Conservation (phyloP, 495 filamentous ascomycete species). For the Neurospora sp. region DNA sequence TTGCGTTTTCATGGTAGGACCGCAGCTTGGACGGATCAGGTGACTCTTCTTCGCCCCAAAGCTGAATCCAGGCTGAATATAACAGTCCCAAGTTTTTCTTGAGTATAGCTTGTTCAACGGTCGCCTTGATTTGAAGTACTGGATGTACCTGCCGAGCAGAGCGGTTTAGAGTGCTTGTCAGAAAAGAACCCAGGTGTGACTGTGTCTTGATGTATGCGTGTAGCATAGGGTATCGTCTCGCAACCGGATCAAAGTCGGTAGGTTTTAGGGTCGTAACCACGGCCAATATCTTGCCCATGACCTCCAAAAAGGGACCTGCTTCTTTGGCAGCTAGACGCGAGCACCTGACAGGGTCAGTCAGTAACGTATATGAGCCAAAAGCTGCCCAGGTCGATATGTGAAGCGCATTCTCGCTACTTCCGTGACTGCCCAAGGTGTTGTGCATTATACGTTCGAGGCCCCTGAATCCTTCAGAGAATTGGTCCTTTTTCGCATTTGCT, state of each 20-base stretch:
- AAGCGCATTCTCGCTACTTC: slow-evolving; percentile 5
- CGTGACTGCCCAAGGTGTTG: not conserved
- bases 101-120: slow-evolving; percentile 9
- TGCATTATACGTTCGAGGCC: not conserved
- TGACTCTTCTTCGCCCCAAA: slow-evolving; percentile 17
- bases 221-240: not conserved
- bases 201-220: not conserved
- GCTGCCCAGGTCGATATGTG: slow-evolving; percentile 21
- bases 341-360: slow-evolving; percentile 23
- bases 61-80: slow-evolving; percentile 19
- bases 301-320: slow-evolving; percentile 15
- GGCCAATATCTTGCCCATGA: slow-evolving; percentile 5
- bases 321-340: slow-evolving; percentile 7
- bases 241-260: slow-evolving; percentile 4
- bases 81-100: slow-evolving; percentile 9
- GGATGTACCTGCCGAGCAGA: not conserved
- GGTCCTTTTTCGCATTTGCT: not conserved
- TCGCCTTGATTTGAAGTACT: not conserved
- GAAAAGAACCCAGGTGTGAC: slow-evolving; percentile 5
- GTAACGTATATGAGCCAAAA: slow-evolving; percentile 32
- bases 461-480: not conserved
- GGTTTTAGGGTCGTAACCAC: not conserved
- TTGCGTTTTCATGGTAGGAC: slow-evolving; percentile 9
- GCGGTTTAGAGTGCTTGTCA: not conserved
- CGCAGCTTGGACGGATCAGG: slow-evolving; percentile 8